phyloP scores from a whole-genome alignment of 805 yeast genomes.

The Candida rishiriensis region DNA sequence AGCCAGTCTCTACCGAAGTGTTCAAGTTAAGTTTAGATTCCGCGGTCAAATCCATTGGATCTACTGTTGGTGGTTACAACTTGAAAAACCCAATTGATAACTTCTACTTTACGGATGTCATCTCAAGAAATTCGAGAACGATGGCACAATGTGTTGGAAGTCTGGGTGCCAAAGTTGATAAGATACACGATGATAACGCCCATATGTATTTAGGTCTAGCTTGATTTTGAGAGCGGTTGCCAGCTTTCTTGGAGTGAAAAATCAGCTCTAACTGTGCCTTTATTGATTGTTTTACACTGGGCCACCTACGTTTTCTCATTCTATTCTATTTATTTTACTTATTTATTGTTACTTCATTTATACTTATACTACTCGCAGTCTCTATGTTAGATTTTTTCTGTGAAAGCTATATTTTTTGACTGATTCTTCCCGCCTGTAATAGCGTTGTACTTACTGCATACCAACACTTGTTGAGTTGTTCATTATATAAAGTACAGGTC shows the following conservation, averaged over 20 bases:
- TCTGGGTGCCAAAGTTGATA: conserved; percentile 64
- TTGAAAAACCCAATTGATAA: conserved; percentile 72
- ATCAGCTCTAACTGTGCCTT: conserved; percentile 1
- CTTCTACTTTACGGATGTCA: conserved; percentile 85
- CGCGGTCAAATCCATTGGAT: conserved; percentile 24
- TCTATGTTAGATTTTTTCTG: conserved; percentile 5
- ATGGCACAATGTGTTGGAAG: conserved; percentile 83
- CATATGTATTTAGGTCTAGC: conserved; percentile 30
- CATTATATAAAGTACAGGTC: no score
- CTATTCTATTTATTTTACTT: conserved; percentile 1
- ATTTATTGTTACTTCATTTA: conserved; percentile 9
- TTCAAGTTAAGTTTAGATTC: conserved; percentile 54
- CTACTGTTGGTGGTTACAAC: conserved; percentile 34
- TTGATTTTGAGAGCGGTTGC: conserved; percentile 6
- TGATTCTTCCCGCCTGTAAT: no score
- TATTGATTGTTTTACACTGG: conserved; percentile 3
- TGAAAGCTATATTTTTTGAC: neutral
- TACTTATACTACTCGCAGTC: conserved; percentile 4
- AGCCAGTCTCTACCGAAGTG: conserved; percentile 56
- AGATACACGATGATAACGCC: conserved; percentile 44
- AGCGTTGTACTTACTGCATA: no score
- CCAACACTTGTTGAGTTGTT: no score
- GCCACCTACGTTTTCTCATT: neutral
- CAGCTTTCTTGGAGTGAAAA: neutral
- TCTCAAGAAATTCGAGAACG: conserved; percentile 82